These are phyloP conservation scores for Diplosphaera chodatii DNA, from an alignment of 139 green algal species.

Conservation along the genomic window DNA sequence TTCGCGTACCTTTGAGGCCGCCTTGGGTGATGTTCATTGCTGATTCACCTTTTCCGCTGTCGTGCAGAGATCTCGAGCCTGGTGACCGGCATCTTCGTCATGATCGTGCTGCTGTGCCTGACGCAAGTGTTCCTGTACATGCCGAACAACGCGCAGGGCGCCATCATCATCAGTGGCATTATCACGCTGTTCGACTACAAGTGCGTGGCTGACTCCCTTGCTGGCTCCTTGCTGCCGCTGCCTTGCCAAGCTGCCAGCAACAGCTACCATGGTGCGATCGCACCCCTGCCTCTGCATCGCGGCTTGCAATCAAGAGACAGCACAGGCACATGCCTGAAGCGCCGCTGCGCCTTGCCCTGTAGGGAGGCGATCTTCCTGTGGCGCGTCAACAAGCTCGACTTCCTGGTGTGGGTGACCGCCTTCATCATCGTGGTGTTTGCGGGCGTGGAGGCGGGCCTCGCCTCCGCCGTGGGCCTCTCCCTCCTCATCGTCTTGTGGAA, in stretches of 20 bases:
- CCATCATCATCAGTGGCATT: slow-evolving; percentile 66
- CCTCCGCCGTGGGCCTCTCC: slow-evolving; percentile 58
- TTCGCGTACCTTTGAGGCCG: no score
- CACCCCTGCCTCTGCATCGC: no score
- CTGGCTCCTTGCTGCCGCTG: neutral
- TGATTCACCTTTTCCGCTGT: no score
- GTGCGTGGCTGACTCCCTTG: slow-evolving; percentile 6
- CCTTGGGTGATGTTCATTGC: no score
- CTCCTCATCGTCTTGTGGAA: slow-evolving; percentile 29
- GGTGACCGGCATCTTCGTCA: slow-evolving; percentile 42
- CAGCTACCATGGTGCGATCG: no score
- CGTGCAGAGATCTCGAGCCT: neutral
- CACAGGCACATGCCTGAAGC: no score
- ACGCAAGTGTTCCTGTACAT: slow-evolving; percentile 68
- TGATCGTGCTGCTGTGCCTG: slow-evolving; percentile 66
- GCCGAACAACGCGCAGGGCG: slow-evolving; percentile 62
- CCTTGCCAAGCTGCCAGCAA: no score
- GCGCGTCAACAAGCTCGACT: slow-evolving; percentile 55
- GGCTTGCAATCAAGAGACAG: no score
- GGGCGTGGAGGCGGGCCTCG: slow-evolving; percentile 68
- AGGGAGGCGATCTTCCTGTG: slow-evolving; percentile 33
- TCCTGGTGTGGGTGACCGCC: slow-evolving; percentile 48
- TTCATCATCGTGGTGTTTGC: slow-evolving; percentile 44
- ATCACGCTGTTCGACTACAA: slow-evolving; percentile 49
- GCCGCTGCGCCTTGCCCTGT: no score